Evolutionary conservation across 2,329 filamentous ascomycete genomes (phyloP), one percentile per base, ranked within the genome.

Genomic region (Apiospora aurea): DNA sequence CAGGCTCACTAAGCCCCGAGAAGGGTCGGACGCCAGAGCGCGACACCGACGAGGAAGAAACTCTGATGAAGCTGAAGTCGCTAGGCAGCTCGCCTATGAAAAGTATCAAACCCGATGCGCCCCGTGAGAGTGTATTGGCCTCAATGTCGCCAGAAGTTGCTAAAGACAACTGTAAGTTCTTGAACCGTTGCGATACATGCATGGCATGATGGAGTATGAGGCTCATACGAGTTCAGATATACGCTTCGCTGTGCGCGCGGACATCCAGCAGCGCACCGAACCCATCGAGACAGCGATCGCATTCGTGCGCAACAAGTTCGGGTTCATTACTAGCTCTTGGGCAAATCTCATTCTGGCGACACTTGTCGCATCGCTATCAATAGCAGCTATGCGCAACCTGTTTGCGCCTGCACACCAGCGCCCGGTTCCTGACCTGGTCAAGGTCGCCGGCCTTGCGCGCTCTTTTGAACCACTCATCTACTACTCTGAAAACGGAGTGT

Each of bases 381-480:
- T 94, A 77, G 85, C 90, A 10, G 84, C 92, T 29, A 81, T 94
- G 76, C 89, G 91, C 73, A 87, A 89, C 13, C 83, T 97, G 21
- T 89, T 94, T 69, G 87, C 92, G 72, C 93, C 94, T 14, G 92
- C 90, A 43, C 82, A 85, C 6, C 87, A 89, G 49, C 90, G 87
- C 16, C 89, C 93, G 0, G 92, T 93, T 2, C 94, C 94, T 0
- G 95, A 98, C 80, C 87, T 98, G 21, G 92, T 97, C 79, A 97
- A 97, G 81, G 92, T 98, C 34, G 95, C 95, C 4, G 92, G 93
- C 69, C 90, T 98, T 75, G 95, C 95, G 68, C 94, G 94, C 77
- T 94, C 94, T 13, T 97, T 98, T 79, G 96, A 98, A 81, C 96
- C 96, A 7, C 88, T 98, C 64, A 97, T 98, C 74, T 96, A 96